Evolutionary conservation across 352 stramenopile species (phyloP), one percentile per base, ranked within the genome.

Genomic region (Phytophthora foliorum): DNA sequence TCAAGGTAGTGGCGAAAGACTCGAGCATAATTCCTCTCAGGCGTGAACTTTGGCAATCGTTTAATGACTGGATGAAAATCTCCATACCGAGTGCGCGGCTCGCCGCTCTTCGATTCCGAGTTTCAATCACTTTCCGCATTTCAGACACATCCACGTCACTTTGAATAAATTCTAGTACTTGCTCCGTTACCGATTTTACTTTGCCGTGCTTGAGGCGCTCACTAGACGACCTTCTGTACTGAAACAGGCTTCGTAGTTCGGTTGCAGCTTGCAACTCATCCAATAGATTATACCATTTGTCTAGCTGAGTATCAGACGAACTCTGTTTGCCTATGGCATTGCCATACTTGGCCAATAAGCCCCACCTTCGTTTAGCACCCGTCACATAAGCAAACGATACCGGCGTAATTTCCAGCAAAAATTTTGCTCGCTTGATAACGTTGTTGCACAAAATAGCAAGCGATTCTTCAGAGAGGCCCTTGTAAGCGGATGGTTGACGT

Each of bases 91-190:
- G 39, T n/a, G 65, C 56, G 24, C 88, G 82, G 45, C 65, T 77
- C 3, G 29, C 46, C 17, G 82, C 88, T 57, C 88, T 75, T 14
- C 45, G 48, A 59, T 92, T 91, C 5, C 88, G 76, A 7, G 65
- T 48, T 11, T 58, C 48, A 21, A 95, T 83, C 19, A 88, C 46
- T 31, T 75, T 60, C 22, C 68, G 69, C 10, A 95, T 46, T 25
- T 93, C 88, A 1, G 51, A 36, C 9, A 93, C 64, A 69, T 91
- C 86, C 10, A 89, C 78, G 48, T 94, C 88, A 57, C 88, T 95
- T 46, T 95, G 88, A 57, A 95, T 87, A 65, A 95, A 95, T 46
- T 93, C 88, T 3, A 95, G 77, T 19, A 95, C 84, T 72, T 94
- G 82, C 36, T 95, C 88, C 3, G 88, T 95, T 36, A 93, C 82